Evolutionary conservation across 169 alveolate genomes (phyloP).

Genomic region (Cytauxzoon felis): DNA sequence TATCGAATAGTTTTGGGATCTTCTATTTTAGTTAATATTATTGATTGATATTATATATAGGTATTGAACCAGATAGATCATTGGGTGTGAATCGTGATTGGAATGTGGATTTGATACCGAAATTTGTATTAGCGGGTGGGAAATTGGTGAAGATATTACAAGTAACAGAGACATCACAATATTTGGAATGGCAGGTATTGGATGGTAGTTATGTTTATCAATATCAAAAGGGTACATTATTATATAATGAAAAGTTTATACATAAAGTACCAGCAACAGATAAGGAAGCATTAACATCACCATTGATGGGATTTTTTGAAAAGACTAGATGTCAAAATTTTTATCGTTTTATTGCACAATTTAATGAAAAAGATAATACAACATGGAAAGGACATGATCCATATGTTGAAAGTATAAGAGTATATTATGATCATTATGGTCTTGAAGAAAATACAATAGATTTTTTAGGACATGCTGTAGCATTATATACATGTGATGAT

Average conservation of each 20-base stretch:
- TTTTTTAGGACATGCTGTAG: constrained; percentile 98
- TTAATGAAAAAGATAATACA: constrained; percentile 80
- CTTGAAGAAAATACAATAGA: constrained; percentile 94
- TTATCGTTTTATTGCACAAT: constrained; percentile 85
- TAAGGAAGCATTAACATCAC: constrained; percentile 93
- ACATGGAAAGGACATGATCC: constrained; percentile 89
- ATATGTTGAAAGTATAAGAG: constrained; percentile 79
- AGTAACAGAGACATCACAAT: constrained; percentile 90
- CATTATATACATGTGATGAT: constrained; percentile 91
- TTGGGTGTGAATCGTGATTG: constrained; percentile 96
- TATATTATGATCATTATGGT: constrained; percentile 85
- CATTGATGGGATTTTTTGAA: constrained; percentile 94
- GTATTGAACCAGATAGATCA: constrained; percentile 85
- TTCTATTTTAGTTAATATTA: neutral
- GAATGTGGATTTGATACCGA: constrained; percentile 98
- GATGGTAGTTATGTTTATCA: constrained; percentile 97
- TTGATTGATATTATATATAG: constrained; percentile 28
- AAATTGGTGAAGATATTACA: constrained; percentile 92
- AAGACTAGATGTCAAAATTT: constrained; percentile 94
- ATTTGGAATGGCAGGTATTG: constrained; percentile 93
- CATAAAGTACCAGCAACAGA: constrained; percentile 98
- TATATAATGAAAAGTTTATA: constrained; percentile 89
- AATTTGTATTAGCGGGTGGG: constrained; percentile 97
- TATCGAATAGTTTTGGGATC: neutral
- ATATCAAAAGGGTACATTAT: constrained; percentile 91